These are phyloP conservation scores for Biscogniauxia sp. DNA, from an alignment of 2,329 filamentous ascomycete genomes.

Conservation along the genomic window DNA sequence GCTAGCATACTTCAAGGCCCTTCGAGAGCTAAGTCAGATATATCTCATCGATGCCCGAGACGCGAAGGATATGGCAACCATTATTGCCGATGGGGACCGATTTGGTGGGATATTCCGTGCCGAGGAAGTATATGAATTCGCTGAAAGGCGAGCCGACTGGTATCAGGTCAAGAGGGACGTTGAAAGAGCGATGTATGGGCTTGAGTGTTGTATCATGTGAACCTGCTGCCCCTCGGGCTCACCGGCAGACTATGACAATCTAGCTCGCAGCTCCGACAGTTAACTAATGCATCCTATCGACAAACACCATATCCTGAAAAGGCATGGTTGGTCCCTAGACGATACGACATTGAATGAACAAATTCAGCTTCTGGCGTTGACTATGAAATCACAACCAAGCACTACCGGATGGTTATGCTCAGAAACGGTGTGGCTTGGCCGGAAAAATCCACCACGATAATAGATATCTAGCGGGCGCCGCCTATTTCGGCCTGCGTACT, in stretches of 20 bases:
- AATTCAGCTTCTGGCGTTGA: not conserved
- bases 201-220: constrained; percentile 84
- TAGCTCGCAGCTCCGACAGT: not conserved
- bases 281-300: not conserved
- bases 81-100: constrained; percentile 87
- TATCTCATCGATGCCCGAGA: constrained; percentile 86
- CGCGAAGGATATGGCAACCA: constrained; percentile 89
- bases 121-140: constrained; percentile 97
- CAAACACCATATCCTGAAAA: not conserved
- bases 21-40: constrained; percentile 91
- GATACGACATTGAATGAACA: not conserved
- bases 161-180: constrained; percentile 84
- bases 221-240: not conserved
- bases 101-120: constrained; percentile 92
- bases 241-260: not conserved
- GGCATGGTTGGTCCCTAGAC: not conserved
- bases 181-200: constrained; percentile 94
- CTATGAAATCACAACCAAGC: not conserved
- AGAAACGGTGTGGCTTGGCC: not conserved
- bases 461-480: not conserved
- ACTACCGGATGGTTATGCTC: not conserved
- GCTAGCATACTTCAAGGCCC: constrained; percentile 83
- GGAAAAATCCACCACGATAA: not conserved
- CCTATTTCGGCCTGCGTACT: not conserved
- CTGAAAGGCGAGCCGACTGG: constrained; percentile 92